phyloP scores from a whole-genome alignment of 352 stramenopile species.

The Globisporangium acanthophoron region DNA sequence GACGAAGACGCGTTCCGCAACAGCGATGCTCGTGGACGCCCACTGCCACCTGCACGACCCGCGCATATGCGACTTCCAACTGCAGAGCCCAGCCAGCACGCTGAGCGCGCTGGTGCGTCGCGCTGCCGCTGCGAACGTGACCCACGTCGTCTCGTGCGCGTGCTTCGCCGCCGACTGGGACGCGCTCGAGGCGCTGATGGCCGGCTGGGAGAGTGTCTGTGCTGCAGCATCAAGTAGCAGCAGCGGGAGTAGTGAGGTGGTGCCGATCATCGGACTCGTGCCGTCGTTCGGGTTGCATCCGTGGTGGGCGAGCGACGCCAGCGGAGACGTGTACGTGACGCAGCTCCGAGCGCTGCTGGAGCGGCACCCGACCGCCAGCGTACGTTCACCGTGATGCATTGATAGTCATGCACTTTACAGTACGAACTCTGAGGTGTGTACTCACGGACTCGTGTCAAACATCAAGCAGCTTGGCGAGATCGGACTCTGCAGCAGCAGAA shows the following conservation, averaged over 20 bases:
- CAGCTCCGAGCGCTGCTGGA: constrained; percentile 28
- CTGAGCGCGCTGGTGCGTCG: constrained; percentile 33
- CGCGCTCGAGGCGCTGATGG: constrained; percentile 37
- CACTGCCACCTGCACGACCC: constrained; percentile 74
- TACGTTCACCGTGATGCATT: constrained; percentile 14
- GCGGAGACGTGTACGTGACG: constrained; percentile 22
- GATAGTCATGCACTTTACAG: background rate
- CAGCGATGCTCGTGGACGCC: constrained; percentile 35
- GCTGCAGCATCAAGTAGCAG: background rate
- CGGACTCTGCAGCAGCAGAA: constrained; percentile 64
- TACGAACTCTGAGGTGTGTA: background rate
- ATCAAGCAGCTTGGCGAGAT: constrained; percentile 62
- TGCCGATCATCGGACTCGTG: constrained; percentile 23
- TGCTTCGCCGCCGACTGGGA: constrained; percentile 62
- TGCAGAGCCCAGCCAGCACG: background rate
- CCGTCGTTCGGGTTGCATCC: constrained; percentile 70
- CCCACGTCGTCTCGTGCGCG: constrained; percentile 52
- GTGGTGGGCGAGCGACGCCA: constrained; percentile 48
- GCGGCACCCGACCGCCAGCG: constrained; percentile 36
- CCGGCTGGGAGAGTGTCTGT: background rate
- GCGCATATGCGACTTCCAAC: constrained; percentile 11
- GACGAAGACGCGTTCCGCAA: background rate
- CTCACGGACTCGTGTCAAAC: background rate
- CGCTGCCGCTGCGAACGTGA: constrained; percentile 28
- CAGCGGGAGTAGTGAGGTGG: background rate